Percentiles rank a stretch among this genome's conserved stretches.
phyloP scores from a whole-genome alignment of 352 stramenopile genomes.

The Pythium oligandrum region DNA sequence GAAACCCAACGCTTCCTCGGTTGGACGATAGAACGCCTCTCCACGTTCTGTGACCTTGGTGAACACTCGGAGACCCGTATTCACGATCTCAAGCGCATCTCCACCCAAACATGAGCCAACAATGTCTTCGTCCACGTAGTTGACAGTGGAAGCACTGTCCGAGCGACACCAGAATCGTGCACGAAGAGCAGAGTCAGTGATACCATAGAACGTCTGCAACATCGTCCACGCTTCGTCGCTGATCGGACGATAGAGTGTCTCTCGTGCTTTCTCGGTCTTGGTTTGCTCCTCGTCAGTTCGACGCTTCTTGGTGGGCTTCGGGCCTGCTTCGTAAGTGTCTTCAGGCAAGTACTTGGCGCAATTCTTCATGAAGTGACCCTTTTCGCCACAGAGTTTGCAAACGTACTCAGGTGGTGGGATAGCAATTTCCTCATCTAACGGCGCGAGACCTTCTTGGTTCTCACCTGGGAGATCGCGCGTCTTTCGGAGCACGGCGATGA shows the following conservation, averaged over 20 bases:
- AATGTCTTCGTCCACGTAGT: constrained; percentile 76
- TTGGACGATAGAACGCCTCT: constrained; percentile 80
- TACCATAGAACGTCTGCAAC: constrained; percentile 61
- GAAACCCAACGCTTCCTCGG: constrained; percentile 81
- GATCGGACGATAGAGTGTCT: constrained; percentile 70
- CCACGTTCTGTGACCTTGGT: constrained; percentile 64
- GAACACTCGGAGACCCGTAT: constrained; percentile 90
- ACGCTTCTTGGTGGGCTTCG: constrained; percentile 37
- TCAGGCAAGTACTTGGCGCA: constrained; percentile 57
- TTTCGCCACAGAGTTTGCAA: constrained; percentile 64
- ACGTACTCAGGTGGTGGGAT: constrained; percentile 57
- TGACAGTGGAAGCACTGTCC: constrained; percentile 65
- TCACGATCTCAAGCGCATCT: constrained; percentile 86
- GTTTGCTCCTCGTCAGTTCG: constrained; percentile 16
- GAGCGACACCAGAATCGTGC: constrained; percentile 71
- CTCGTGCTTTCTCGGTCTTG: constrained; percentile 33
- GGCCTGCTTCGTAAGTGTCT: constrained; percentile 21
- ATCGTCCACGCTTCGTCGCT: constrained; percentile 53
- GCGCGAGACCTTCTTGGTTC: constrained; percentile 36
- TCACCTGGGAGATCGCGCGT: constrained; percentile 44
- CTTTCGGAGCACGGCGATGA: constrained; percentile 95
- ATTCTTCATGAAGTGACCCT: constrained; percentile 76
- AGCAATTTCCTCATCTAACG: constrained; percentile 39
- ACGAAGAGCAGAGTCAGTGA: constrained; percentile 38
- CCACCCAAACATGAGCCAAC: constrained; percentile 53